A percentile compares a stretch with the other conserved stretches of the same genome.
phyloP scores from a whole-genome alignment of 2,329 filamentous ascomycete species.

The Helminthosporium solani region DNA sequence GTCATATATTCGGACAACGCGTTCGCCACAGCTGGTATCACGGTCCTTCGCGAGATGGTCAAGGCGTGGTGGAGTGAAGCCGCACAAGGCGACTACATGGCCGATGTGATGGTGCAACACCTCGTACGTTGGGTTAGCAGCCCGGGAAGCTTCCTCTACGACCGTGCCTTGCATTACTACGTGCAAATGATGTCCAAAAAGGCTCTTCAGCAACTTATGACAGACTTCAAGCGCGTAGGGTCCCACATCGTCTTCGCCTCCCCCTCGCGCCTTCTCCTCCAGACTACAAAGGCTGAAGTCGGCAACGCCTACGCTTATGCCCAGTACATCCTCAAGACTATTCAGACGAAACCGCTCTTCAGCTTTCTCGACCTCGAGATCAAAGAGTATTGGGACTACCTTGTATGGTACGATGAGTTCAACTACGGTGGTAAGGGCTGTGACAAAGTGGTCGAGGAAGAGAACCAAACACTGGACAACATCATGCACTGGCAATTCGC shows the following conservation, averaged over 20 bases:
- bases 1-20: conserved; percentile 82
- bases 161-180: conserved; percentile 91
- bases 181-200: conserved; percentile 99
- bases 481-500: conserved; percentile 99
- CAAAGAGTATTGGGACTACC: conserved; percentile 98
- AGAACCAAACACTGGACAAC: conserved; percentile 79
- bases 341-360: conserved; percentile 92
- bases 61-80: conserved; percentile 98
- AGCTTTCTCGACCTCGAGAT: conserved; percentile 97
- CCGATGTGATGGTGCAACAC: conserved; percentile 95
- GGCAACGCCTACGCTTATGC: conserved; percentile 96
- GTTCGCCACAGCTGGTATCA: conserved; percentile 87
- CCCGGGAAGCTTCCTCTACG: conserved; percentile 91
- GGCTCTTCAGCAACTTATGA: conserved; percentile 94
- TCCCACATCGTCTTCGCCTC: conserved; percentile 96
- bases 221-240: conserved; percentile 90
- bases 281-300: conserved; percentile 95
- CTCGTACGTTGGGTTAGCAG: conserved; percentile 96
- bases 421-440: conserved; percentile 97
- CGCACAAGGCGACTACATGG: conserved; percentile 86
- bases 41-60: conserved; percentile 95
- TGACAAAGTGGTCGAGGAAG: conserved; percentile 71
- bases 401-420: conserved; percentile 98
- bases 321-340: conserved; percentile 96
- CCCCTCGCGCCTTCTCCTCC: conserved; percentile 82